Evolutionary conservation across 306 rosid genomes (phyloP).

Genomic region (Fragaria ananassa): DNA sequence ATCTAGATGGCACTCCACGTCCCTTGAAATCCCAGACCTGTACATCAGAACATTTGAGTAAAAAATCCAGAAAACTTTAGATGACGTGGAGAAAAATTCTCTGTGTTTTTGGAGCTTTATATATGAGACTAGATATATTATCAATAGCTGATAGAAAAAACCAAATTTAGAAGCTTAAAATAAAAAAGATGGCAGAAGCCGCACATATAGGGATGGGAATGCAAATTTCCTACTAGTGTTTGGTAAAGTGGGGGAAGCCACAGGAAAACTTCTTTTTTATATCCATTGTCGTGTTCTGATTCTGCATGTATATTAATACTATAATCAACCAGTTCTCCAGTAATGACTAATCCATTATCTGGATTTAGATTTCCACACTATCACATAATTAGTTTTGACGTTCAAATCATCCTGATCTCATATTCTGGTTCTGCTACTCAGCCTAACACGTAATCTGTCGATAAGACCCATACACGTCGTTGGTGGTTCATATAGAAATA

Average conservation of each 20-base stretch:
- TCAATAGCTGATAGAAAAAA: not conserved
- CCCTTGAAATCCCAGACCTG: conserved; percentile 95
- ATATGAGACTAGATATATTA: not conserved
- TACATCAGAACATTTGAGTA: conserved; percentile 17
- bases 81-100: not conserved
- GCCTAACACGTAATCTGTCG: not conserved
- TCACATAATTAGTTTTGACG: not conserved
- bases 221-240: not conserved
- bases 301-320: not conserved
- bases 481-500: not conserved
- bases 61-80: conserved; percentile 8
- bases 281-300: not conserved
- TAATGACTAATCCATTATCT: not conserved
- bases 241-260: not conserved
- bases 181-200: not conserved
- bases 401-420: not conserved
- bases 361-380: not conserved
- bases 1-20: conserved; percentile 58
- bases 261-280: not conserved
- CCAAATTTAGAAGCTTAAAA: not conserved
- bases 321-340: not conserved
- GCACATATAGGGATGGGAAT: not conserved
- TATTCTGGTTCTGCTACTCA: not conserved
- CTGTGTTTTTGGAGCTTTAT: not conserved
- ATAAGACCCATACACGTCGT: not conserved